Evolutionary conservation across 2,329 filamentous ascomycete genomes (phyloP), one percentile per base, ranked within the genome.

Genomic region (Pseudogymnoascus sp.): DNA sequence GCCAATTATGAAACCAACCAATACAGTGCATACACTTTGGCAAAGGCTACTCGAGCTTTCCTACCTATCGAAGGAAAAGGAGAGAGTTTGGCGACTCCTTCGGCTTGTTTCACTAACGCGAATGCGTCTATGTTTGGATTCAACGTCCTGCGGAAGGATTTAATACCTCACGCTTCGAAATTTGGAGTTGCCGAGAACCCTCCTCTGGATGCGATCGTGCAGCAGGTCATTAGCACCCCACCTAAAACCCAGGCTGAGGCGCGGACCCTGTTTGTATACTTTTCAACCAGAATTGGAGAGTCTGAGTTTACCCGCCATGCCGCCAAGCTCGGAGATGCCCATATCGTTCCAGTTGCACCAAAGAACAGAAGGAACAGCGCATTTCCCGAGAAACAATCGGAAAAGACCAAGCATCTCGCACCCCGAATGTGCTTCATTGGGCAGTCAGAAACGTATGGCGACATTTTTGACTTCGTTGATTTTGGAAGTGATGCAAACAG

Each of bases 401-500:
- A 68, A 43, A 69, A 69, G 54, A 67, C 82, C 50, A 76, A 79
- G 66, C 80, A 85, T 66, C 79, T 91, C 47, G 79, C 83, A 14
- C 93, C 94, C 4, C 82, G 81, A 50, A 79, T 85, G 39, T 91
- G 88, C 64, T 99, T 96, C 71, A 79, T 99, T 2, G 94, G 94
- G 7, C 86, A 66, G 28, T 85, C 81, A 5, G 72, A 76, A 2
- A 80, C 79, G 6, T 99, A 95, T 68, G 88, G 85, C 9, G 89
- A 96, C 32, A 95, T 99, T 32, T 96, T 99, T 66, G 91, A 97
- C 71, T 99, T 97, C 73, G 92, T 97, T 12, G 90, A 97, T 71
- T 99, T 97, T 75, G 91, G 93, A 0, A 77, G 81, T 34, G 86
- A 93, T 70, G 93, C 90, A 2, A 97, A 97, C 69, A 79, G 88